Evolutionary conservation across 352 stramenopile genomes (phyloP), one percentile per base, ranked within the genome.

Genomic region (Phytophthora capsici): DNA sequence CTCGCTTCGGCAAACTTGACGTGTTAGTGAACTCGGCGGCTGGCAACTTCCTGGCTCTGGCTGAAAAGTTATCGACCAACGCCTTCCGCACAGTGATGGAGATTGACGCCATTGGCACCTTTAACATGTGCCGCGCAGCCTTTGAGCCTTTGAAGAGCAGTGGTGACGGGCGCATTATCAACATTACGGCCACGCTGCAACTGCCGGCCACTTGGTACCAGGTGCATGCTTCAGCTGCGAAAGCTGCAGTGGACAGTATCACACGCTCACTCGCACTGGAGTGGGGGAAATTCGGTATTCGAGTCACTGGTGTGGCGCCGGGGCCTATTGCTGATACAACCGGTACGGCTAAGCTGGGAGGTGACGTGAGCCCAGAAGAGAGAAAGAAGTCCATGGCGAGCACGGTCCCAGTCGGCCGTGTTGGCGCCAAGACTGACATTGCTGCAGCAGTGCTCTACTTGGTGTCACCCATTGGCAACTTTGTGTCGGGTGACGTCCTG

Each of bases 31-130:
- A 99, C 73, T 86, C 88, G 30, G 96, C 96, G 0, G 96, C 96
- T 0, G 96, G 96, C 53, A 99, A 99, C 71, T 99, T 99, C 76
- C 63, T 99, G 41, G 77, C 82, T 46, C 63, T 88, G 28, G 91
- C 91, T 5, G 86, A 96, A 44, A 84, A 90, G 53, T 68, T 99
- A 30, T 94, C 76, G 37, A 95, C 91, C 3, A 98, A 98, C 71
- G 96, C 90, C 49, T 98, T 98, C 76, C 90, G 89, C 52, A 99
- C 97, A 7, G 96, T 99, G 5, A 90, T 99, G 80, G 95, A 98
- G 59, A 99, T 99, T 63, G 97, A 99, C 78, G 75, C 94, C 13
- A 80, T 98, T 26, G 97, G 96, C 23, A 98, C 94, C 17, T 99
- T 98, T 76, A 98, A 99, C 73, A 98, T 99, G 93, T 94, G 76